Evolutionary conservation across 2,329 filamentous ascomycete genomes (phyloP).

Genomic region (Cercospora berteroae): DNA sequence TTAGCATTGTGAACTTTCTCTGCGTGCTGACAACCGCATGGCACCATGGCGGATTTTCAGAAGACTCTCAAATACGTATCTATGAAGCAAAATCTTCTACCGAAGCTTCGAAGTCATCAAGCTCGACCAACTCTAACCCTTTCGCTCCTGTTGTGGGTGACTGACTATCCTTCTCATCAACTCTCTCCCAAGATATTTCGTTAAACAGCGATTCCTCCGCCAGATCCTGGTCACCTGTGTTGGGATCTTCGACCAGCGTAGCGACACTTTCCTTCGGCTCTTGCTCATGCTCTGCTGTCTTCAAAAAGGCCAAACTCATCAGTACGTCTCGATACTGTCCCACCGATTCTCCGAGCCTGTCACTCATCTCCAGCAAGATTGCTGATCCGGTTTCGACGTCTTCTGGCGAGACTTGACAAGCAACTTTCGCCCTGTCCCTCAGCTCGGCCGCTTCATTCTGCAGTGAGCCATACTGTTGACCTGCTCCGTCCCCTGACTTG

Average conservation of each 20-base stretch:
- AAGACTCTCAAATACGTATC: background rate
- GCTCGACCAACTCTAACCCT: background rate
- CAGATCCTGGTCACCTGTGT: background rate
- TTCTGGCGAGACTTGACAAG: constrained; percentile 7
- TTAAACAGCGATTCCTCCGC: background rate
- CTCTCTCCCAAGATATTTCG: background rate
- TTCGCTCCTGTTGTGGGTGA: background rate
- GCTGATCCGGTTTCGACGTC: constrained; percentile 20
- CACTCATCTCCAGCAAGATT: constrained; percentile 18
- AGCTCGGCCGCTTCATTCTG: background rate
- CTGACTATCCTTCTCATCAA: background rate
- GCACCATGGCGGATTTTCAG: too few species aligned
- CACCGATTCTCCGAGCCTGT: constrained; percentile 10
- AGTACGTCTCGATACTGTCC: constrained; percentile 15
- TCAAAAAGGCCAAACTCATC: background rate
- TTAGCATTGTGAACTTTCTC: too few species aligned
- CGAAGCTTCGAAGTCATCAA: background rate
- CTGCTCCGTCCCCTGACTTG: background rate
- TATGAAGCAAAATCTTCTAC: background rate
- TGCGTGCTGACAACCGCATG: too few species aligned
- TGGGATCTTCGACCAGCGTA: background rate
- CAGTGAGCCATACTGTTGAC: background rate
- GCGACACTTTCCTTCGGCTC: background rate
- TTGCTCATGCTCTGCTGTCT: background rate
- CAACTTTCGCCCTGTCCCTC: background rate